Evolutionary conservation across 2,329 filamentous ascomycete species (phyloP), one percentile per base, ranked within the genome.

Genomic region (Periglandula ipomoeae): DNA sequence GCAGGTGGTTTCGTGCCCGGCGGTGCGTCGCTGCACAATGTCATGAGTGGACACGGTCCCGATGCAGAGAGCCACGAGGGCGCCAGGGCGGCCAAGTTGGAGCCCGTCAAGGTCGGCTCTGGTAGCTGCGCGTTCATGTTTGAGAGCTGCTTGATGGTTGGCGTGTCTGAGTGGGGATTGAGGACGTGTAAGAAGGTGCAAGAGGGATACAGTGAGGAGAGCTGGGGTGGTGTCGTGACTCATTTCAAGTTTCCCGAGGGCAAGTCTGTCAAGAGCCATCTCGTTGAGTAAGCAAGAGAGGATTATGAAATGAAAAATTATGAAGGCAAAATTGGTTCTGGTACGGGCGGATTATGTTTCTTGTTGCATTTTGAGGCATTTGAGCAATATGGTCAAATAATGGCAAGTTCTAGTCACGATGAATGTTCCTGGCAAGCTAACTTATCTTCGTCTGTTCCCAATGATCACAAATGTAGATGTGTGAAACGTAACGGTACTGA

Each of bases 61-160:
- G 81, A 85, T 55, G 76, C 73, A 1, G 68, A 70, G 26, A 75
- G 72, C 23, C 70, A 72, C 52, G 75, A 78, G 60, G 79, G 73
- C 40, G 81, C 81, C 2, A 71, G 74, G 5, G 72, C 73, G 47
- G 75, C 71, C 0, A 65, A 76, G 40, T 65, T 81, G 38, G 69
- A 70, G 62, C 80, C 81, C 0, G 65, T 66, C 17, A 77, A 81
- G 59, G 78, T 83, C 8, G 80, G 80, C 2, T 71, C 67, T 24
- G 78, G 78, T 10, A 82, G 79, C 58, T 81, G 80, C 59, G 81
- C 81, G 1, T 84, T 84, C 57, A 84, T 85, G 81, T 84, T 84
- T 56, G 81, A 85, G 71, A 84, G 77, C 55, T 80, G 74, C 49
- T 59, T 85, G 46, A 84, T 86, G 80, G 71, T 87, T 3, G 84